phyloP scores from a whole-genome alignment of 805 yeast genomes.

The Candida chilensis region DNA sequence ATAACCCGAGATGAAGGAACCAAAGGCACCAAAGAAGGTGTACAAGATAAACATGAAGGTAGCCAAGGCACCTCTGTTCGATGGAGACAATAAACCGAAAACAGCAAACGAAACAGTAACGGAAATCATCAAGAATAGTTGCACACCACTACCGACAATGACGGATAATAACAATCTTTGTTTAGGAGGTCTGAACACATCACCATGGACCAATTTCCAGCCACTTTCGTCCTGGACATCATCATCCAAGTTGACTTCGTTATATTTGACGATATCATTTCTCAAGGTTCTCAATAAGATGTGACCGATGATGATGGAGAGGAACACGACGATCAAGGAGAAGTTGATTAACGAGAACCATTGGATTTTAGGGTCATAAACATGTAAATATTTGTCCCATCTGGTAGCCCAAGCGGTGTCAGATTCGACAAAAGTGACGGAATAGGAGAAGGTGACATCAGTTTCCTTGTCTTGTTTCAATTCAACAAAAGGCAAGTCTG shows the following conservation, averaged over 20 bases:
- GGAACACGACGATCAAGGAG: conserved; percentile 66
- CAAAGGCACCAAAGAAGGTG: conserved; percentile 71
- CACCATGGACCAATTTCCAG: conserved; percentile 95
- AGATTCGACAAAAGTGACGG: conserved; percentile 64
- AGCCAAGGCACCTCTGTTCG: conserved; percentile 87
- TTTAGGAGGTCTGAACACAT: conserved; percentile 81
- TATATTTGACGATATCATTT: conserved; percentile 81
- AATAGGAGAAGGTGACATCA: conserved; percentile 72
- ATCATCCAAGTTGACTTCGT: conserved; percentile 80
- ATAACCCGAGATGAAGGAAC: conserved; percentile 82
- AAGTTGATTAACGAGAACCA: conserved; percentile 92
- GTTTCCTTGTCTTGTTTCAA: conserved; percentile 43
- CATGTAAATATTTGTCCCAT: conserved; percentile 95
- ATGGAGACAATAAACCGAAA: conserved; percentile 84
- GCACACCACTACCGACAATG: conserved; percentile 82
- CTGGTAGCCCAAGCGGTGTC: conserved; percentile 92
- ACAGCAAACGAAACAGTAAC: conserved; percentile 75
- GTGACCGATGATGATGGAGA: conserved; percentile 73
- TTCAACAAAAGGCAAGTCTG: conserved; percentile 27
- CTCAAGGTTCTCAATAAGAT: conserved; percentile 71
- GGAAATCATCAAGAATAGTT: conserved; percentile 67
- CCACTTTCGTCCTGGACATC: conserved; percentile 91
- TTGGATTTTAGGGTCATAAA: conserved; percentile 86
- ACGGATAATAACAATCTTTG: conserved; percentile 66
- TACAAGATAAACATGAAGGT: conserved; percentile 84